These are phyloP conservation scores for Fusarium sp. DNA, from an alignment of 2,329 filamentous ascomycete species.

Conservation along the genomic window DNA sequence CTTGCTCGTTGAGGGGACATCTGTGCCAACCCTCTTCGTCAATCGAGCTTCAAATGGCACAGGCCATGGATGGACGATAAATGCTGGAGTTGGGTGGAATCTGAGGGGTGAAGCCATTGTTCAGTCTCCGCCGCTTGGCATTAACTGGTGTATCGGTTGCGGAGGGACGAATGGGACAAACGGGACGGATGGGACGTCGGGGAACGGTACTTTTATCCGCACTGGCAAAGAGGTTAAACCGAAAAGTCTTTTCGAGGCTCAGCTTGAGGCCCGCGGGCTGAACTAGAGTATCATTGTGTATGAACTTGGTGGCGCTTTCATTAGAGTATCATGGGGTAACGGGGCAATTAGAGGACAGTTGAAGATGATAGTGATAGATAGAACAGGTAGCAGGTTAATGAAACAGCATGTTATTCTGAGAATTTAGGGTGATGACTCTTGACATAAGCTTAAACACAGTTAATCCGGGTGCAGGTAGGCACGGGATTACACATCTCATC, in stretches of 20 bases:
- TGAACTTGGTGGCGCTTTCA: too few species aligned
- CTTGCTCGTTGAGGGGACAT: constrained; percentile 31
- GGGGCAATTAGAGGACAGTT: not conserved
- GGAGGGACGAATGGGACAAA: not conserved
- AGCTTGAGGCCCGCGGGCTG: constrained; percentile 14
- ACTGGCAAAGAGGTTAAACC: constrained; percentile 6
- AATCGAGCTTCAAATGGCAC: constrained; percentile 24
- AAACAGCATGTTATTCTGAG: not conserved
- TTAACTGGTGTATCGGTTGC: constrained; percentile 40
- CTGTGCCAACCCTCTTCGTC: constrained; percentile 9
- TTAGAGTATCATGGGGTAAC: not conserved
- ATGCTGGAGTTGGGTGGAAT: constrained; percentile 39
- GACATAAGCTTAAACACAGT: not conserved
- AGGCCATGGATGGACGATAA: constrained; percentile 40
- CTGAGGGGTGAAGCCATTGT: constrained; percentile 7
- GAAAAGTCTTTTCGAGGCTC: constrained; percentile 27
- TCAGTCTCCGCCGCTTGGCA: constrained; percentile 31
- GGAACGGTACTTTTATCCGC: constrained; percentile 24
- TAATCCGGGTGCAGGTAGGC: not conserved
- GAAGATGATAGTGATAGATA: not conserved
- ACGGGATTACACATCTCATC: not conserved
- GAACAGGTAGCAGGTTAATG: not conserved
- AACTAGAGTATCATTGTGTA: not conserved
- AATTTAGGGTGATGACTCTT: not conserved
- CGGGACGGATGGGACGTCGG: not conserved